Evolutionary conservation across 805 yeast species (phyloP).

Genomic region (Kluyveromyces siamensis): DNA sequence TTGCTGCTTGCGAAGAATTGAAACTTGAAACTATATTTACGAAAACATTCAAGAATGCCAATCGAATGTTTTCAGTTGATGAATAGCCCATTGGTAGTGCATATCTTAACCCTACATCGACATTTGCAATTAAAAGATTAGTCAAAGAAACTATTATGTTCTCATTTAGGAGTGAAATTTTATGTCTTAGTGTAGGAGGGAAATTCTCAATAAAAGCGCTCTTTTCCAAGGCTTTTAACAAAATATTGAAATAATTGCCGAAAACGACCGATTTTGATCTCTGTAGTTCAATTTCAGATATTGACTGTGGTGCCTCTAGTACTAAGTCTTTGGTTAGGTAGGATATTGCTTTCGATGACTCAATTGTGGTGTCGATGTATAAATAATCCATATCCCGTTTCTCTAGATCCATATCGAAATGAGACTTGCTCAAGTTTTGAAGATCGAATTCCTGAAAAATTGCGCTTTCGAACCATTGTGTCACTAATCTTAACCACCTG

Average conservation of each 20-base stretch:
- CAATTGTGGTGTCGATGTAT: slow-evolving; percentile 53
- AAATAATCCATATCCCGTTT: slow-evolving; percentile 39
- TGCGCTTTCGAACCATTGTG: slow-evolving; percentile 48
- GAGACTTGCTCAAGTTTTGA: slow-evolving; percentile 25
- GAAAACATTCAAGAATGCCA: slow-evolving; percentile 71
- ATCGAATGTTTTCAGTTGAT: slow-evolving; percentile 51
- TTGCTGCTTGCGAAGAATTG: slow-evolving; percentile 16
- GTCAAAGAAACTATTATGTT: slow-evolving; percentile 58
- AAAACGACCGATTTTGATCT: slow-evolving; percentile 54
- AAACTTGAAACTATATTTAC: slow-evolving; percentile 46
- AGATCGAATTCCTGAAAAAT: slow-evolving; percentile 33
- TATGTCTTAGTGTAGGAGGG: slow-evolving; percentile 38
- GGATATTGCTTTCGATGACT: slow-evolving; percentile 51
- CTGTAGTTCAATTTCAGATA: slow-evolving; percentile 41
- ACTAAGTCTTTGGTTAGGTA: slow-evolving; percentile 46
- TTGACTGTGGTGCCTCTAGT: slow-evolving; percentile 50
- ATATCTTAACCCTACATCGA: slow-evolving; percentile 65
- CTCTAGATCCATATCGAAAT: slow-evolving; percentile 27
- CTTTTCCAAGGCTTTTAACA: slow-evolving; percentile 36
- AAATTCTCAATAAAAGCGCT: slow-evolving; percentile 28
- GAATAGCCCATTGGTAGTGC: slow-evolving; percentile 77
- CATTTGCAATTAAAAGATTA: slow-evolving; percentile 61
- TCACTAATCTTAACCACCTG: slow-evolving; percentile 35
- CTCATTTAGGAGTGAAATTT: slow-evolving; percentile 47
- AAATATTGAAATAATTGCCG: slow-evolving; percentile 59